These are phyloP conservation scores for Syzygium aqueum DNA, from an alignment of 345 rosid genomes.

Conservation along the genomic window DNA sequence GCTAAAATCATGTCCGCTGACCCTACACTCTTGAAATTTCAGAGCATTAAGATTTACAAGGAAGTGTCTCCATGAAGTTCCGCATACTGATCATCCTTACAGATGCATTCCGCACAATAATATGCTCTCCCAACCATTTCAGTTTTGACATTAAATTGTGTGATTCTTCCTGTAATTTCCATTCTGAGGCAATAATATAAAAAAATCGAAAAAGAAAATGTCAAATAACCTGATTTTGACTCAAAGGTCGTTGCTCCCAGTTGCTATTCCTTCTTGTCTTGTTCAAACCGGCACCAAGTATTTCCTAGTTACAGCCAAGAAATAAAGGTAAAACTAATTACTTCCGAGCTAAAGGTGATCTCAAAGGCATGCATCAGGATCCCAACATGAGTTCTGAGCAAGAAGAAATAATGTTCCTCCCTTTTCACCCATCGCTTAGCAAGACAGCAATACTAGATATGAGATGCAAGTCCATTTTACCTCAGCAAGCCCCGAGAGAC, in stretches of 20 bases:
- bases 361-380: background rate
- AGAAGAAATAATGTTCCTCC: background rate
- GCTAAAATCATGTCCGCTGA: background rate
- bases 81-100: background rate
- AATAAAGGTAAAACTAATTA: no score
- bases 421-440: background rate
- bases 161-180: background rate
- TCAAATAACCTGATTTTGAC: no score
- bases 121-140: background rate
- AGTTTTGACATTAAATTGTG: background rate
- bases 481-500: background rate
- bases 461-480: constrained; percentile 15
- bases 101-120: background rate
- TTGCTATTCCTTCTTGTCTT: no score
- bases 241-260: no score
- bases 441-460: background rate
- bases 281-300: no score
- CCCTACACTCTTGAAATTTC: background rate
- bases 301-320: no score
- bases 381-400: background rate
- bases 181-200: background rate
- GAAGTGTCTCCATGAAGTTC: background rate
- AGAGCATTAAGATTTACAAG: background rate
- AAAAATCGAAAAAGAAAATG: no score
- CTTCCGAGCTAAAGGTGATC: background rate